Evolutionary conservation across 148 eudicot species (phyloP), one percentile per base, ranked within the genome.

Genomic region (Talinum fruticosum): DNA sequence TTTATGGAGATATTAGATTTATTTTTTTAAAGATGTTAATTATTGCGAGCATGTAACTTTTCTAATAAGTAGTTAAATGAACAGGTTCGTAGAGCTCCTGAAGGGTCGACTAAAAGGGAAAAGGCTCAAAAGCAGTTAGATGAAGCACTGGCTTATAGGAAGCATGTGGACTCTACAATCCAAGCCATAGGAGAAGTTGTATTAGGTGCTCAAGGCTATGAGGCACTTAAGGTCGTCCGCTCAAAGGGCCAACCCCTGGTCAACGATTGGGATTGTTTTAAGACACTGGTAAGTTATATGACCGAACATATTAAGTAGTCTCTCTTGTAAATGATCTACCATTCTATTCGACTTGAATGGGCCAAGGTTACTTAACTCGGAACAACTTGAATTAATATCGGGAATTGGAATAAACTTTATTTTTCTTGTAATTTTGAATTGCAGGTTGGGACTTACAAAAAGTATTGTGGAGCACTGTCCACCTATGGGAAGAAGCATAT

Each of bases 261-360:
- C 0, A 81, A 84, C n/a, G 83, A 84, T 38, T 84, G 86, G 86
- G 83, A 84, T 77, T 84, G 86, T 71, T 66, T 80, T 44, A 80
- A 84, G 74, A 61, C 80, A 28, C 10, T 77, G 86, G 86, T 84
- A 84, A n/a, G n/a, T n/a, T n/a, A n/a, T n/a, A n/a, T n/a, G n/a
- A n/a, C n/a, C n/a, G n/a, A n/a, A n/a, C n/a, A n/a, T n/a, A n/a
- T n/a, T n/a, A n/a, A n/a, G n/a, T n/a, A n/a, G n/a, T n/a, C n/a
- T n/a, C n/a, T n/a, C n/a, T n/a, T n/a, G n/a, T n/a, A n/a, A n/a
- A n/a, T n/a, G n/a, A n/a, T n/a, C n/a, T n/a, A n/a, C n/a, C n/a
- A n/a, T n/a, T n/a, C n/a, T n/a, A n/a, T n/a, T n/a, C n/a, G n/a
- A n/a, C n/a, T n/a, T n/a, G n/a, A n/a, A n/a, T n/a, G n/a, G n/a